These are phyloP conservation scores for Penicillium sp. DNA, from an alignment of 2,329 filamentous ascomycete species.

Conservation along the genomic window DNA sequence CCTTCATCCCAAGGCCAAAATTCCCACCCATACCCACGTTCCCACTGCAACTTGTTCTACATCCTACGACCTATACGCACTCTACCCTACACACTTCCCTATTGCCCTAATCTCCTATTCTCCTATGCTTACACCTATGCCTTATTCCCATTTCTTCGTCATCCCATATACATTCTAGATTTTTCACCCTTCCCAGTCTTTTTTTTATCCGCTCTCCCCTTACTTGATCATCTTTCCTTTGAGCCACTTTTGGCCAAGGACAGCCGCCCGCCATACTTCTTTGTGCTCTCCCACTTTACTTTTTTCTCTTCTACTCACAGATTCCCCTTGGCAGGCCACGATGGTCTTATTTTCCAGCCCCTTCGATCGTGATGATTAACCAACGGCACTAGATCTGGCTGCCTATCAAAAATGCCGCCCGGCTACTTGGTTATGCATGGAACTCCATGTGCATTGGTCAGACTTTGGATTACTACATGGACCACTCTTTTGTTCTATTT, in stretches of 20 bases:
- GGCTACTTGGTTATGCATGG: slow-evolving; percentile 1
- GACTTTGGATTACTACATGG: neutral
- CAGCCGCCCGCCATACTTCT: neutral
- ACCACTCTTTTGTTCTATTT: neutral
- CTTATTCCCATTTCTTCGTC: neutral
- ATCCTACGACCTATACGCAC: neutral
- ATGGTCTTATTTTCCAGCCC: neutral
- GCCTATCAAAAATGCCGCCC: neutral
- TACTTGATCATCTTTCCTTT: neutral
- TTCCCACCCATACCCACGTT: slow-evolving; percentile 9
- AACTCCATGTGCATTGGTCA: slow-evolving; percentile 4
- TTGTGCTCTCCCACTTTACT: neutral
- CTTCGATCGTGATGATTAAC: neutral
- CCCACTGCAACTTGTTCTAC: neutral
- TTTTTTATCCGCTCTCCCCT: neutral
- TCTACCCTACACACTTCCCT: neutral
- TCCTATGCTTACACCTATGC: neutral
- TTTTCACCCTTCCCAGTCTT: neutral
- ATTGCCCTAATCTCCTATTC: neutral
- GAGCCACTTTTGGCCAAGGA: neutral
- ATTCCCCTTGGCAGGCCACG: neutral
- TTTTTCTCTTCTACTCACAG: neutral
- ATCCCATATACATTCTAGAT: neutral
- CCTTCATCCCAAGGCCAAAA: slow-evolving; percentile 15
- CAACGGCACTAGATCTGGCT: neutral